phyloP scores from a whole-genome alignment of 108 stramenopile genomes.

The Skeletonema grethae region DNA sequence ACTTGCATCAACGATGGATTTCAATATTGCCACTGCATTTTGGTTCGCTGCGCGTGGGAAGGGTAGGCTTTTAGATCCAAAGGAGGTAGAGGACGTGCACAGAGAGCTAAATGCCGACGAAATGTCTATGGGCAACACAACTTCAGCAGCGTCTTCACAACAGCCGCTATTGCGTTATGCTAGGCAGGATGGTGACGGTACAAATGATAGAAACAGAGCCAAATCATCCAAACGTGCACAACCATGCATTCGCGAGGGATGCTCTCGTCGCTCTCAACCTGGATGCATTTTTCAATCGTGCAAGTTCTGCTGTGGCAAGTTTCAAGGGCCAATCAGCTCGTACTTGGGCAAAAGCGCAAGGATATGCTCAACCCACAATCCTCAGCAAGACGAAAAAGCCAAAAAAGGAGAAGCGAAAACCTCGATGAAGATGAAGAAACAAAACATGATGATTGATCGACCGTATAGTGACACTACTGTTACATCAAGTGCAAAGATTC shows the following conservation, averaged over 20 bases:
- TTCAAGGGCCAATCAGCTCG: conserved; percentile 37
- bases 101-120: not conserved
- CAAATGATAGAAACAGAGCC: not conserved
- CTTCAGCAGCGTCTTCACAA: conserved; percentile 3
- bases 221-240: conserved; percentile 5
- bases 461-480: not conserved
- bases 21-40: conserved; percentile 95
- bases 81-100: conserved; percentile 1
- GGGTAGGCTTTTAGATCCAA: conserved; percentile 39
- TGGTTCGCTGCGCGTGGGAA: conserved; percentile 90
- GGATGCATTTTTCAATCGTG: conserved; percentile 45
- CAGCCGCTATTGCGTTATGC: conserved; percentile 45
- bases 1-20: conserved; percentile 87
- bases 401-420: not conserved
- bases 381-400: conserved; percentile 8
- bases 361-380: conserved; percentile 23
- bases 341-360: conserved; percentile 49
- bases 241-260: conserved; percentile 30
- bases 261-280: conserved; percentile 23
- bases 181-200: not conserved
- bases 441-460: not conserved
- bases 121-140: conserved; percentile 1
- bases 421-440: conserved; percentile 2
- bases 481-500: conserved; percentile 47
- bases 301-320: conserved; percentile 49